Evolutionary conservation across 352 stramenopile species (phyloP), one percentile per base, ranked within the genome.

Genomic region (Pseudoperonospora humuli): DNA sequence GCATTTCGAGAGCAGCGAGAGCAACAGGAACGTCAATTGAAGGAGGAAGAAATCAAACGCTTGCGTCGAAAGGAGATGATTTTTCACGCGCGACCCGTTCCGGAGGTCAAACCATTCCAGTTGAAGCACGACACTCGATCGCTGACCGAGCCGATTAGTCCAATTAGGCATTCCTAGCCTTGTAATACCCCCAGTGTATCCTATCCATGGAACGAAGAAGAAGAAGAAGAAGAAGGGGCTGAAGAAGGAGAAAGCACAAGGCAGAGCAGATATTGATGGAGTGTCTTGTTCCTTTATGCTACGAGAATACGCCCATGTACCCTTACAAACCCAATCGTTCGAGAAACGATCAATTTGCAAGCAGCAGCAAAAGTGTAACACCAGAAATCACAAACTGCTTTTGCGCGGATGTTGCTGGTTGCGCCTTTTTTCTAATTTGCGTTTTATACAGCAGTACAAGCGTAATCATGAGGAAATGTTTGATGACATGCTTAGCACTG

Each of bases 31-130:
- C 57, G 56, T 6, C 75, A 69, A 25, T 42, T 58, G 3, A 59
- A 86, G 25, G 75, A 86, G 21, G 75, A 85, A 19, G 71, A 86
- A 45, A 74, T 90, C 47, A 81, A 76, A 41, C 70, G 64, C 2
- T 35, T 90, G 35, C 77, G 77, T 15, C 69, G 65, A n/a, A 70
- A 85, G 41, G 63, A 86, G 19, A 70, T 90, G 46, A 67, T 69
- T 55, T 90, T 90, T 50, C 74, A 84, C 29, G 77, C 77, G 0
- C 77, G 72, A 2, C 77, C 77, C 5, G 70, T 70, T 36, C 74
- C 73, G 21, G 61, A 67, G 6, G 17, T 40, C 34, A 80, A 69
- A 50, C 27, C 48, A 24, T 86, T 82, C 36, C 59, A 63, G 20
- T 26, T 78, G 29, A 84, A 84, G 45, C 51, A 60, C 3, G 66